Percentiles rank a stretch among this genome's conserved stretches.
These are phyloP conservation scores for Arabis hirsuta DNA, from an alignment of 345 rosid genomes.

Conservation along the genomic window DNA sequence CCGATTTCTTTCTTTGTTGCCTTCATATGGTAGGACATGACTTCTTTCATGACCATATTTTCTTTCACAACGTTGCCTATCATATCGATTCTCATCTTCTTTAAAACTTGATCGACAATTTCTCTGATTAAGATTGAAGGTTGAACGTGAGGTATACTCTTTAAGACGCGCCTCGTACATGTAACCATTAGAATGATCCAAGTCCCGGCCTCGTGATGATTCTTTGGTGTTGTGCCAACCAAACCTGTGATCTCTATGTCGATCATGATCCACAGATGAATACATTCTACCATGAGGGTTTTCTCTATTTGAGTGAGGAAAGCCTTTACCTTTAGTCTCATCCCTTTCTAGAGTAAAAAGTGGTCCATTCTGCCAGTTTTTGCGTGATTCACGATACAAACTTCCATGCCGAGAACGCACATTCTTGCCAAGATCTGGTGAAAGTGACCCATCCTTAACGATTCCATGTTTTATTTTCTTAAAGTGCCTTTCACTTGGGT, in stretches of 20 bases:
- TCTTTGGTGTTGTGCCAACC: conserved; percentile 37
- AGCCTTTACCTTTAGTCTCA: conserved; percentile 33
- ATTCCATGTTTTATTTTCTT: conserved; percentile 39
- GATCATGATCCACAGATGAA: conserved; percentile 39
- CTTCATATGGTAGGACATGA: conserved; percentile 32
- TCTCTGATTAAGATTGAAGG: conserved; percentile 29
- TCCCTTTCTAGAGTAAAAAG: conserved; percentile 10
- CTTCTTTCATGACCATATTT: conserved; percentile 42
- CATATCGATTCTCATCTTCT: conserved; percentile 42
- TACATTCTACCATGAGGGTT: conserved; percentile 36
- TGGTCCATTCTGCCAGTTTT: conserved; percentile 26
- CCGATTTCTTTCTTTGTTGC: conserved; percentile 40
- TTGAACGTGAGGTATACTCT: conserved; percentile 33
- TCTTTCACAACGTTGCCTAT: conserved; percentile 40
- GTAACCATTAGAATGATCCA: conserved; percentile 37
- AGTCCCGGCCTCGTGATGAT: conserved; percentile 38
- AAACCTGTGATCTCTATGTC: conserved; percentile 43
- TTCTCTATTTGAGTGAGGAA: conserved; percentile 35
- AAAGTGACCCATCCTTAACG: conserved; percentile 37
- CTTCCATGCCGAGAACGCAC: conserved; percentile 25
- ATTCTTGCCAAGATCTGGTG: conserved; percentile 36
- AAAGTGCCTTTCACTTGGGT: conserved; percentile 27
- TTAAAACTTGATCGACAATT: conserved; percentile 38
- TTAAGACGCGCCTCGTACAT: conserved; percentile 38
- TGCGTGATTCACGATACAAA: conserved; percentile 33